Evolutionary conservation across 2,329 filamentous ascomycete species (phyloP).

Genomic region (Periglandula ipomoeae): DNA sequence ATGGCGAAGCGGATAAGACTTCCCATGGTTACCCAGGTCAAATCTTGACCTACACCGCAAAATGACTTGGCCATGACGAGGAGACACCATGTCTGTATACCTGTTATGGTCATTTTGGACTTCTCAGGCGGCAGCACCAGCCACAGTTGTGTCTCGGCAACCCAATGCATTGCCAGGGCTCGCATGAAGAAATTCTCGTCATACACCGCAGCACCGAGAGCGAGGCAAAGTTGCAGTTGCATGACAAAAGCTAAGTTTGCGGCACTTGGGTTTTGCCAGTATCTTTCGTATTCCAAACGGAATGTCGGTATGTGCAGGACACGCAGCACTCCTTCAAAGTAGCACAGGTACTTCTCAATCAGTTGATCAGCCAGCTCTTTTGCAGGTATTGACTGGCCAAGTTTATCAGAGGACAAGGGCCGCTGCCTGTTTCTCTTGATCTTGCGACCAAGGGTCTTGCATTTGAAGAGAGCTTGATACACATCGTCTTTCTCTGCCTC

Average conservation of each 20-base stretch:
- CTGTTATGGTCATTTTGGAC: conserved; percentile 35
- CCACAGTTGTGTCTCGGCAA: conserved; percentile 44
- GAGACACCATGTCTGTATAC: conserved; percentile 44
- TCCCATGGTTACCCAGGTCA: conserved; percentile 43
- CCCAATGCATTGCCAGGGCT: conserved; percentile 36
- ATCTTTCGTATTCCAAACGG: conserved; percentile 39
- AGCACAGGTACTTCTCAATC: conserved; percentile 43
- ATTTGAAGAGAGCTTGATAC: conserved; percentile 24
- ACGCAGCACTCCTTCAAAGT: conserved; percentile 46
- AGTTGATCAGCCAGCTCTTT: conserved; percentile 38
- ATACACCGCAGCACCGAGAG: conserved; percentile 38
- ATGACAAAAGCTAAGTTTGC: conserved; percentile 37
- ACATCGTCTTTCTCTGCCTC: conserved; percentile 21
- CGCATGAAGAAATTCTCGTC: conserved; percentile 36
- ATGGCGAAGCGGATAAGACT: conserved; percentile 43
- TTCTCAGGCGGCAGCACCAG: conserved; percentile 38
- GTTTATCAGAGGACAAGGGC: conserved; percentile 23
- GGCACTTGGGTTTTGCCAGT: conserved; percentile 34
- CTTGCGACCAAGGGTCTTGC: conserved; percentile 30
- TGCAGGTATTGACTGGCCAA: conserved; percentile 30
- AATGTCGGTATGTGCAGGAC: conserved; percentile 51
- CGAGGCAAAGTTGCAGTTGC: conserved; percentile 45
- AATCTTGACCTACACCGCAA: conserved; percentile 37
- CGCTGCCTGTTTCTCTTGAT: conserved; percentile 33
- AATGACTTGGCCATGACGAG: conserved; percentile 39